Percentiles rank a stretch among this genome's conserved stretches.
These are phyloP conservation scores for Sclerotinia glacialis DNA, from an alignment of 2,329 filamentous ascomycete species.

Conservation along the genomic window DNA sequence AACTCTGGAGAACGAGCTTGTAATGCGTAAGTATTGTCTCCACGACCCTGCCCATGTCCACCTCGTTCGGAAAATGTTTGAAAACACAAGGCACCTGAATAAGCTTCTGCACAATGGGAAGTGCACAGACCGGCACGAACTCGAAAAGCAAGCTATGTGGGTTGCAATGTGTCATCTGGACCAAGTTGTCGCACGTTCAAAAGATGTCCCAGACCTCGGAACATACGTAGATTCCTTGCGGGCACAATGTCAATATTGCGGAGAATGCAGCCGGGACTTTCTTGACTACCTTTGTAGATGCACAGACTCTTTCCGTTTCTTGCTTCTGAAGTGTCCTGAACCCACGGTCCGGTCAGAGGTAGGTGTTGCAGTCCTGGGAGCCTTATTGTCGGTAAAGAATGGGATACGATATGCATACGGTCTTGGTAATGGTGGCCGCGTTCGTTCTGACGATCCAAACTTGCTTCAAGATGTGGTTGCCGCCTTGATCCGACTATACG, in stretches of 20 bases:
- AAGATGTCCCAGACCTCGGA: slow-evolving; percentile 63
- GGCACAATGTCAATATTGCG: slow-evolving; percentile 50
- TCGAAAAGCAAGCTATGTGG: slow-evolving; percentile 52
- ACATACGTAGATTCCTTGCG: slow-evolving; percentile 52
- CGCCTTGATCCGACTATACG: slow-evolving; percentile 58
- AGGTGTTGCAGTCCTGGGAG: slow-evolving; percentile 50
- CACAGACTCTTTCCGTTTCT: slow-evolving; percentile 57
- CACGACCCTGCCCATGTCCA: slow-evolving; percentile 69
- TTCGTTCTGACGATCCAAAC: slow-evolving; percentile 38
- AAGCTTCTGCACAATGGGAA: slow-evolving; percentile 46
- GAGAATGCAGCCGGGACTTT: slow-evolving; percentile 56
- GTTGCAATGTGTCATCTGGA: slow-evolving; percentile 66
- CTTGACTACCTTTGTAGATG: slow-evolving; percentile 60
- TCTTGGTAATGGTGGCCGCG: slow-evolving; percentile 36
- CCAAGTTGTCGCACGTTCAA: slow-evolving; percentile 69
- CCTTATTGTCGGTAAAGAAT: slow-evolving; percentile 53
- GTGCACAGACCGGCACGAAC: slow-evolving; percentile 50
- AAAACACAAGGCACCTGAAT: slow-evolving; percentile 52
- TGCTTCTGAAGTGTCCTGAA: slow-evolving; percentile 63
- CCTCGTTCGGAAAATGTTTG: slow-evolving; percentile 64
- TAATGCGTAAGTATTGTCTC: slow-evolving; percentile 74
- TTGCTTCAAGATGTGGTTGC: slow-evolving; percentile 39
- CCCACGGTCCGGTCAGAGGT: slow-evolving; percentile 52
- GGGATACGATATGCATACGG: slow-evolving; percentile 50
- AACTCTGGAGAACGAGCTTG: slow-evolving; percentile 65